These are phyloP conservation scores for Dryas drummondii DNA, from an alignment of 306 rosid genomes.

Conservation along the genomic window DNA sequence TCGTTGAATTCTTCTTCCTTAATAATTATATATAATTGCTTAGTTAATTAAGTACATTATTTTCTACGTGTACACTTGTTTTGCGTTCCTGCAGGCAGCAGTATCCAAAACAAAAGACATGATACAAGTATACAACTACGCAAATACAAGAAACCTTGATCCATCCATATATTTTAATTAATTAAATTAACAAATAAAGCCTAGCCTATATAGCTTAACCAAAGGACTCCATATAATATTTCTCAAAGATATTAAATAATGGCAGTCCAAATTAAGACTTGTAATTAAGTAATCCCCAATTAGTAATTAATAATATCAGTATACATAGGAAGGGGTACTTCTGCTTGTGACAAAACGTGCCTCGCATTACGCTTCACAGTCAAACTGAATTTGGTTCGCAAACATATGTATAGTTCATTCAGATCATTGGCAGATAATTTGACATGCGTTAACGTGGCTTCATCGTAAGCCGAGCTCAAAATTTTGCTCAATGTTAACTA, in stretches of 20 bases:
- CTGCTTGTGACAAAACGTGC: too few relatives aligned
- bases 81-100: background rate
- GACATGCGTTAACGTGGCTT: background rate
- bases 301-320: too few relatives aligned
- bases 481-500: background rate
- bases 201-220: too few relatives aligned
- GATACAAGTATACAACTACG: too few relatives aligned
- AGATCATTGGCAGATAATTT: background rate
- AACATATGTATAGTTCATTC: background rate
- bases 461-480: constrained; percentile 9
- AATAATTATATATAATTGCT: too few relatives aligned
- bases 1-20: background rate
- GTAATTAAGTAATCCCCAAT: background rate
- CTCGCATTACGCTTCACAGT: too few relatives aligned
- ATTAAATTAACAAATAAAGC: too few relatives aligned
- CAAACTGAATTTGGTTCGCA: background rate
- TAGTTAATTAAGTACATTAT: too few relatives aligned
- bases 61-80: background rate
- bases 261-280: background rate
- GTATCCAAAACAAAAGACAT: constrained; percentile 2
- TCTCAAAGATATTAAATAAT: background rate
- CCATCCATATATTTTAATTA: background rate
- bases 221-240: too few relatives aligned
- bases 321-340: too few relatives aligned
- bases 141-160: background rate